Conservation (phyloP, 1,284 basidiomycete genomes). For the Vanrija sp. region DNA sequence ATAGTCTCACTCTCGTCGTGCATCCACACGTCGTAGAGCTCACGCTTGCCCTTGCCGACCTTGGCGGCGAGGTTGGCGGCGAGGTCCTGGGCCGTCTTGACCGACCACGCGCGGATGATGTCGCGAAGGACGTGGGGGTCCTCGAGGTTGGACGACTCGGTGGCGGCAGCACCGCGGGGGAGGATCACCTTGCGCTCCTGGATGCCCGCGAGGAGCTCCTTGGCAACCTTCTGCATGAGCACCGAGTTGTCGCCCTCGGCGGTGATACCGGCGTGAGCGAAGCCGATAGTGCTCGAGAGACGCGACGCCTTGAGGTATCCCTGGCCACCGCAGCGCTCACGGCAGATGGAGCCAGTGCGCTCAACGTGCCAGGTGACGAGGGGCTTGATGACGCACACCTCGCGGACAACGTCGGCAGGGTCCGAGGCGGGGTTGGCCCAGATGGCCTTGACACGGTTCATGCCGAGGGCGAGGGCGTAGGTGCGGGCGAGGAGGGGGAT, state of each 20-base stretch:
- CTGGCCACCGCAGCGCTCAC: conserved; percentile 16
- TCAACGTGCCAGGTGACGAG: conserved; percentile 15
- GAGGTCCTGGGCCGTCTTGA: conserved; percentile 1
- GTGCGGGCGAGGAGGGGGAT: conserved; percentile 14
- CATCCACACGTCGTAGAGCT: conserved; percentile 15
- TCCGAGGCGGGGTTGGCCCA: conserved; percentile 9
- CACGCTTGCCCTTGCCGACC: conserved; percentile 5
- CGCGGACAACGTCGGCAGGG: conserved; percentile 8
- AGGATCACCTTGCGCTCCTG: conserved; percentile 7
- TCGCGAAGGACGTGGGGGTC: conserved; percentile 1
- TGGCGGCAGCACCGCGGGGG: not conserved
- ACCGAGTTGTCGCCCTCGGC: conserved; percentile 18
- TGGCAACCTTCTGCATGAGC: conserved; percentile 14
- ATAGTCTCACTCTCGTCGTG: conserved; percentile 10
- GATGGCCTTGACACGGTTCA: conserved; percentile 11
- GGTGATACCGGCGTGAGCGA: conserved; percentile 15
- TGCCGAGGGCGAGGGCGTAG: conserved; percentile 6
- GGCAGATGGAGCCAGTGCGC: conserved; percentile 7
- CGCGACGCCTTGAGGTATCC: conserved; percentile 10
- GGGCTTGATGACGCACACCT: conserved; percentile 14
- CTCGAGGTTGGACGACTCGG: not conserved
- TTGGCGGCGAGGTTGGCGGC: conserved; percentile 1
- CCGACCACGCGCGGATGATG: conserved; percentile 9
- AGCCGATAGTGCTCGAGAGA: conserved; percentile 2
- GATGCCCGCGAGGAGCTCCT: conserved; percentile 13